Conservation (phyloP, 2,329 filamentous ascomycete species). For the Knufia petricola region DNA sequence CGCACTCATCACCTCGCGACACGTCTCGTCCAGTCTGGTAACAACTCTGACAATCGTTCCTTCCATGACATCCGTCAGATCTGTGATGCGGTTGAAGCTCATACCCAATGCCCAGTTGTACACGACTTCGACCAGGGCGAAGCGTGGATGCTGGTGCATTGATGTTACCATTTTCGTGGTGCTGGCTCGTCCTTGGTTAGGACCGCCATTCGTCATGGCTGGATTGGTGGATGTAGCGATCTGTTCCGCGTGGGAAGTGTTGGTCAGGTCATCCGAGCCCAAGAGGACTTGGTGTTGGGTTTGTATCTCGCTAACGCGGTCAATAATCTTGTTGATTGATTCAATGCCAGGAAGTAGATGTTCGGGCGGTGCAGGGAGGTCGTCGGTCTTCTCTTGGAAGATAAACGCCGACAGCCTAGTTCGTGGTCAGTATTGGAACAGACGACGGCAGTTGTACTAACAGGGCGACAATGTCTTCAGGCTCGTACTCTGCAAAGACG, state of each 20-base stretch:
- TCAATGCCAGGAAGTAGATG: conserved; percentile 73
- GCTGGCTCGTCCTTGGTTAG: neutral
- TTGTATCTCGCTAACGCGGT: conserved; percentile 86
- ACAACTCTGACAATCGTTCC: conserved; percentile 95
- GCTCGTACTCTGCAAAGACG: conserved; percentile 86
- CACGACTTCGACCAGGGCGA: conserved; percentile 92
- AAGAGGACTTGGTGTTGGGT: conserved; percentile 86
- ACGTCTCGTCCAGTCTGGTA: conserved; percentile 87
- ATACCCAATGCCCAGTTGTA: conserved; percentile 98
- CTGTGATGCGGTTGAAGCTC: conserved; percentile 96
- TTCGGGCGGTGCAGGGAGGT: conserved; percentile 68
- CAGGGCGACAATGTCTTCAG: conserved; percentile 28
- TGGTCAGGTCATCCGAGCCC: conserved; percentile 60
- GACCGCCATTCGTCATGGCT: conserved; percentile 54
- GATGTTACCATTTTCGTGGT: conserved; percentile 2
- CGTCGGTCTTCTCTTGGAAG: conserved; percentile 92
- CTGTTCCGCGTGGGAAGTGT: conserved; percentile 6
- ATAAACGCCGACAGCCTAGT: conserved; percentile 71
- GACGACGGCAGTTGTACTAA: neutral
- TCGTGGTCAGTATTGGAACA: neutral
- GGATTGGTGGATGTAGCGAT: conserved; percentile 54
- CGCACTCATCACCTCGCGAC: conserved; percentile 93
- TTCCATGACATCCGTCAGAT: conserved; percentile 90
- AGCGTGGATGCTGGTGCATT: conserved; percentile 53
- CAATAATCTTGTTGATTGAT: conserved; percentile 79